Evolutionary conservation across 1,284 basidiomycete genomes (phyloP), one percentile per base, ranked within the genome.

Genomic region (Ganoderma lucidum): DNA sequence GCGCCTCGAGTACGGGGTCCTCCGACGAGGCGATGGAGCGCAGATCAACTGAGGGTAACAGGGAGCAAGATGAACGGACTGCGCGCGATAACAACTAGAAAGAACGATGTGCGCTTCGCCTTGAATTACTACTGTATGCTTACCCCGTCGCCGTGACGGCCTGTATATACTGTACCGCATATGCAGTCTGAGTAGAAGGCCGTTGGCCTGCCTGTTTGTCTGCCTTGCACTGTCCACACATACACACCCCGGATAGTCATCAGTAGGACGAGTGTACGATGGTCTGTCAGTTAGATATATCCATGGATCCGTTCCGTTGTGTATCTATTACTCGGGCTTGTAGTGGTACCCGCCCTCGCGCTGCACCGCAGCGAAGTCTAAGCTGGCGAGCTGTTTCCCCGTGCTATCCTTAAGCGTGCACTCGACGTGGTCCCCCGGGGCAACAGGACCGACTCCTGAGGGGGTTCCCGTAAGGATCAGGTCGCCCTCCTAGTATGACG

Each of bases 401-500:
- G 84, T 82, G 2, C 85, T 77, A 67, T 90, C 88, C 10, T 87
- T 84, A n/a, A 98, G 80, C 3, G 87, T 84, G 70, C 95, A 97
- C 70, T 90, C 87, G 70, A 99, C 87, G 45, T 85, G 86, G 80
- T 99, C 96, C 0, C 96, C 96, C 1, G 91, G 86, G 1, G 80
- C 76, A 66, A 99, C 81, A 4, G 90, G 89, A 15, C 96, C 95
- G 1, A 99, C 96, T 39, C 97, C 97, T 0, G 92, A 88, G 0
- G 97, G 97, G 2, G 97, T 99, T 17, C 95, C 95, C 1, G 95
- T 97, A 35, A 97, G 84, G 68, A 97, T 83, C 17, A 96, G 82
- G 75, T 97, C 95, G n/a, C 94, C 94, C 80, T 96, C 94, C 93
- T 95, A 75, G 62, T 30, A 62, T 44, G n/a, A 60, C 30, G 66